phyloP scores from a whole-genome alignment of 2,329 filamentous ascomycete species.

The Paecilomyces sp. region DNA sequence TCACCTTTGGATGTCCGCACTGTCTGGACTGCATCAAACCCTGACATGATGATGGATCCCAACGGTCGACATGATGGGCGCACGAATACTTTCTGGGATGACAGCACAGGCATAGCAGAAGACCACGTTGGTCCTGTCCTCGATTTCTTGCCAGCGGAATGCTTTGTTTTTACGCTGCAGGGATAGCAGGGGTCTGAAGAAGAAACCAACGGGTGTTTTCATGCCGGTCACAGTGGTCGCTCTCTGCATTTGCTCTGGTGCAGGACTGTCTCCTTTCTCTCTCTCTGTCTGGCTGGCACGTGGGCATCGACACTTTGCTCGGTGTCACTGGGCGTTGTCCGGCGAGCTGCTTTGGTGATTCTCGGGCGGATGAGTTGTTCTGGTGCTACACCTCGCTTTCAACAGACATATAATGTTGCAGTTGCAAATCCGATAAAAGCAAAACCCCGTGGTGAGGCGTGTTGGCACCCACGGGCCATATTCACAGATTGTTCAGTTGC shows the following conservation, averaged over 20 bases:
- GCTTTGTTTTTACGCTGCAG: neutral
- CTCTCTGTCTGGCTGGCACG: neutral
- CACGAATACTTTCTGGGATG: neutral
- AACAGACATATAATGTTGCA: neutral
- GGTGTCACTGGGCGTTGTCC: neutral
- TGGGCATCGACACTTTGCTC: neutral
- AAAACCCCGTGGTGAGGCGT: neutral
- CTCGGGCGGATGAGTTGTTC: neutral
- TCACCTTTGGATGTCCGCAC: neutral
- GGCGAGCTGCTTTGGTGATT: neutral
- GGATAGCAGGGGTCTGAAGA: neutral
- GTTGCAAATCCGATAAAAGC: neutral
- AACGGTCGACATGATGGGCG: neutral
- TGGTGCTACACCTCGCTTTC: neutral
- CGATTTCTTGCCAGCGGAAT: neutral
- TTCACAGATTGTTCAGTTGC: neutral
- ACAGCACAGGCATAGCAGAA: neutral
- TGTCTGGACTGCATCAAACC: neutral
- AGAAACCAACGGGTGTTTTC: neutral
- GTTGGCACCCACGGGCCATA: neutral
- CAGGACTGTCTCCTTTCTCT: neutral
- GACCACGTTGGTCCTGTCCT: neutral
- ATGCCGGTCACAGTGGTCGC: slow-evolving; percentile 1
- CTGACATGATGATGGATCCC: neutral
- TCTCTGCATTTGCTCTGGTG: neutral